Base-by-base conservation (phyloP, 306 rosid species). In the Benincasa hispida region DNA sequence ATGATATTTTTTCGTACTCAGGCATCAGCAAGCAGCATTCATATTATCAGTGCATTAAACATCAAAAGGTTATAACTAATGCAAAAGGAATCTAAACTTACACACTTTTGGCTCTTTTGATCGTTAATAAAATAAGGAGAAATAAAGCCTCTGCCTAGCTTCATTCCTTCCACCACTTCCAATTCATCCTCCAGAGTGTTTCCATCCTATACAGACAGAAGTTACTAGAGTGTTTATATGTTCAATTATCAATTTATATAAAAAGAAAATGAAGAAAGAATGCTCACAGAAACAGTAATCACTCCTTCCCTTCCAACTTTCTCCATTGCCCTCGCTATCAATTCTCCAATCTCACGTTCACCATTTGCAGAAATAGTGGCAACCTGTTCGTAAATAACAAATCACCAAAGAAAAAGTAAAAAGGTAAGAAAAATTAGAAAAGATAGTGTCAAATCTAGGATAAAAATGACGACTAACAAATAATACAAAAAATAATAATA, bases 131-230 rank as follows among this genome's bases (percentile, higher is more conserved):
- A 94, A 83, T 94, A 90, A 67, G 98, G 97, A 85, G 98, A 91
- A 76, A 94, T 87, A 55, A 87, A 91, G 53, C 97, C 98, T 84
- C 97, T 80, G 65, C 78, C 82, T 19, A 91, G 87, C 88, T 91
- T 91, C 98, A 94, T 90, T 86, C 97, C 98, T 88, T 94, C 97
- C 72, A 94, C 96, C 67, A 94, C 96, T 87, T 94, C 97, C 91
- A 91, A 76, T 87, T 90, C 97, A 56, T 91, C 91, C n/a, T 94
- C 95, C 87, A 94, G 27, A 66, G 96, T 94, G 55, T 91, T 94
- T 77, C 98, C 97, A 80, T 94, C 97, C 98, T 94, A 83, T 77
- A 81, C 79, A 69, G 65, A 60, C 14, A 73, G 75, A 70, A 69
- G 42, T 73, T 75, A 48, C 80, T 30, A 63, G 51, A 28, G 28